These are phyloP conservation scores for Echeveria elegans DNA, from an alignment of 164 flowering plant genomes.

Conservation along the genomic window DNA sequence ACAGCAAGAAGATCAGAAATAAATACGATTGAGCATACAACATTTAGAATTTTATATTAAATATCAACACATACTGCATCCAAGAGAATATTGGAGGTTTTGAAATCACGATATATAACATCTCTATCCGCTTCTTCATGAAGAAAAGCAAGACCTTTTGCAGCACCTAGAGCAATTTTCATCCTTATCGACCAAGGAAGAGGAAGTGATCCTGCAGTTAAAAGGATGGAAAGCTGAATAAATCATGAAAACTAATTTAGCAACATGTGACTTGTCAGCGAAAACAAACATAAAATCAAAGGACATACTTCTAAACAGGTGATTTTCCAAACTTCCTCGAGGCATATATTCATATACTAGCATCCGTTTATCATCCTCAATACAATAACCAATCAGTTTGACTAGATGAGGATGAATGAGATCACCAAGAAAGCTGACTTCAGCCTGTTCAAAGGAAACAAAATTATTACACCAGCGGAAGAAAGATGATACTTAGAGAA, in stretches of 20 bases:
- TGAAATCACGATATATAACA: slow-evolving; percentile 42
- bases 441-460: slow-evolving; percentile 48
- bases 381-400: slow-evolving; percentile 79
- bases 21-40: not conserved
- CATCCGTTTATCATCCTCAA: slow-evolving; percentile 86
- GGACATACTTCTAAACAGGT: slow-evolving; percentile 76
- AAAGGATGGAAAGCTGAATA: not conserved
- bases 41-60: not conserved
- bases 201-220: slow-evolving; percentile 38
- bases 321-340: slow-evolving; percentile 92
- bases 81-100: slow-evolving; percentile 37
- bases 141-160: slow-evolving; percentile 47
- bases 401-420: slow-evolving; percentile 80
- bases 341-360: slow-evolving; percentile 91
- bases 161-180: slow-evolving; percentile 48
- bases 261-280: not conserved
- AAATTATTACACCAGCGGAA: slow-evolving; percentile 3
- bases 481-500: not conserved
- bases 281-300: slow-evolving; percentile 2
- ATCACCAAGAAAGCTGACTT: slow-evolving; percentile 82
- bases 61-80: slow-evolving; percentile 29
- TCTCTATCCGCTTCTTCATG: slow-evolving; percentile 46
- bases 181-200: slow-evolving; percentile 47
- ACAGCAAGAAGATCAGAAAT: slow-evolving; percentile 8
- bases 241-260: not conserved